phyloP scores from a whole-genome alignment of 805 yeast species.

The Nakazawaea populi region DNA sequence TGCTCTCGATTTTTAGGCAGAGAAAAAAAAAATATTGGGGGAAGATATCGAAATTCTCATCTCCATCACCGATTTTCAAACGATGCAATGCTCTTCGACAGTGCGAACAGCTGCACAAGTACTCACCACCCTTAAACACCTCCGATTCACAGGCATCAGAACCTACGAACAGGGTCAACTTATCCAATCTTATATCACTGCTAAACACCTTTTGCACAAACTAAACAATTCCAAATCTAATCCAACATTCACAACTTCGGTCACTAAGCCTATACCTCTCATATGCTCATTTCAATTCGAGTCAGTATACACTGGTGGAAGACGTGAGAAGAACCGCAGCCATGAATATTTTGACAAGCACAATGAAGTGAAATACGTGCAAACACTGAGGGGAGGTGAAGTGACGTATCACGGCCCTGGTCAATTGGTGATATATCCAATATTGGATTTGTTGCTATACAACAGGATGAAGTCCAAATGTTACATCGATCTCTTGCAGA shows the following conservation, averaged over 20 bases:
- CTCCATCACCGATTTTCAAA: neutral
- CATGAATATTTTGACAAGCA: slow-evolving; percentile 2
- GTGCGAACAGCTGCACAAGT: neutral
- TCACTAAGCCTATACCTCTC: neutral
- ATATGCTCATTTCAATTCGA: slow-evolving; percentile 78
- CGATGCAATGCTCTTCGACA: neutral
- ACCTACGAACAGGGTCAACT: slow-evolving; percentile 4
- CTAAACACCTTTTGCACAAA: neutral
- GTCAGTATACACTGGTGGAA: slow-evolving; percentile 89
- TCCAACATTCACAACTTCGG: too few relatives aligned
- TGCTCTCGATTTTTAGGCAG: neutral
- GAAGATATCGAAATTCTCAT: neutral
- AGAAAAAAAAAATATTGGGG: neutral
- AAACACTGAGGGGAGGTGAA: slow-evolving; percentile 89
- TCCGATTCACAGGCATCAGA: slow-evolving; percentile 1
- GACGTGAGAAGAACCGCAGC: slow-evolving; percentile 48
- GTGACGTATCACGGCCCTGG: slow-evolving; percentile 97
- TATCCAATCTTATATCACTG: neutral
- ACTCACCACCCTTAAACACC: neutral
- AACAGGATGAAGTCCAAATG: slow-evolving; percentile 42
- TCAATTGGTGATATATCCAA: slow-evolving; percentile 80
- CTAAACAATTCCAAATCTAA: neutral
- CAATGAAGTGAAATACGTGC: slow-evolving; percentile 52
- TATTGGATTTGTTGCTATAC: slow-evolving; percentile 64
- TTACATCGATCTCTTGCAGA: slow-evolving; percentile 42